Evolutionary conservation across 495 filamentous ascomycete genomes (phyloP), one percentile per base, ranked within the genome.

Genomic region (Penicillium salamii): DNA sequence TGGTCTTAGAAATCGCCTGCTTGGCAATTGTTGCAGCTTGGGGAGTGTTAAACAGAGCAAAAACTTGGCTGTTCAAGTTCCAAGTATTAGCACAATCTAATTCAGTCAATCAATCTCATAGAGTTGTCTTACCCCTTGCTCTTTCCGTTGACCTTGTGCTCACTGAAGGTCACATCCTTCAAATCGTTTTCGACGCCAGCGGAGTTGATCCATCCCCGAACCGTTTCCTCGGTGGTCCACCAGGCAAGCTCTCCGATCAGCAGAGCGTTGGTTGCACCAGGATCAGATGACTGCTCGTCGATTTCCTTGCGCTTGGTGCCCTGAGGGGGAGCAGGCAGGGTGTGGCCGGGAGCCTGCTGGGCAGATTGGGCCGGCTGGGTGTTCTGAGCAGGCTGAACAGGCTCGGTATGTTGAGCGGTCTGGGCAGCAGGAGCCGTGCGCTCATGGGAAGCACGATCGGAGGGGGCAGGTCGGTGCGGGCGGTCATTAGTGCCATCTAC

Each of bases 71-170:
- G 61, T 55, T 46, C 43, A 23, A 8, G 5, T 5, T 15, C n/a
- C 13, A 28, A 15, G 31, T 13, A 15, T 48, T 15, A 37, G 28
- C 33, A 34, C 7, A 17, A 44, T 19, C 19, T 40, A 59, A 49
- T 17, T 43, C n/a, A 5, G n/a, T 28, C 12, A 32, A 15, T 3
- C 13, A 21, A 28, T 15, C 21, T 46, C n/a, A n/a, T 9, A 15
- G n/a, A 24, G 15, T 23, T 20, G 13, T 41, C 85, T 56, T 76
- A 96, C 92, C 92, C 91, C 72, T 97, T 97, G 66, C 89, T 93
- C 68, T 98, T 98, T 46, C 93, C 93, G 58, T 98, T 98, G 12
- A 97, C 90, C 68, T 98, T 98, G 68, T 97, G 93, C 63, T 98
- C 93, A 52, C 86, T 95, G 59, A 97, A 97, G 1, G 91, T 95